A percentile compares a stretch with the other conserved stretches of the same genome.
Conservation (phyloP, 305 asterid genomes). For the Solanum hybrid region DNA sequence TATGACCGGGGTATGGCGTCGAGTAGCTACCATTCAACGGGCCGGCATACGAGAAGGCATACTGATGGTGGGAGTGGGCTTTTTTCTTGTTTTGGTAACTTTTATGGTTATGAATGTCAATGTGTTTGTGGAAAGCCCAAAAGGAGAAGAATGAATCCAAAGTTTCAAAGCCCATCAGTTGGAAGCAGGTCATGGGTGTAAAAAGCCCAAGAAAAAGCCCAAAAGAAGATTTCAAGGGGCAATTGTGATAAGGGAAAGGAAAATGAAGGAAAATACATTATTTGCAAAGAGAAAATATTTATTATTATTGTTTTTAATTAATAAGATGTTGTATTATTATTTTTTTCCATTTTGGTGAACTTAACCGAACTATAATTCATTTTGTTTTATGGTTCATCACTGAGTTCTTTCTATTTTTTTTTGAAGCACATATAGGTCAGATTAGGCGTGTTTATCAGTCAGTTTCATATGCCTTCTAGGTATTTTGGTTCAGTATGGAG, state of each 20-base stretch:
- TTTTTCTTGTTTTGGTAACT: conserved; percentile 72
- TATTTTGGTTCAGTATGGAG: background rate
- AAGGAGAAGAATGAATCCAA: background rate
- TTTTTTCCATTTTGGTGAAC: background rate
- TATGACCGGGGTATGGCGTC: conserved; percentile 46
- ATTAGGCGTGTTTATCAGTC: background rate
- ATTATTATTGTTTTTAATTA: background rate
- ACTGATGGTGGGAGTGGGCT: conserved; percentile 29
- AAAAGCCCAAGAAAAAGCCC: background rate
- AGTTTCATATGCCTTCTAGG: background rate
- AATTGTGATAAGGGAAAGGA: background rate
- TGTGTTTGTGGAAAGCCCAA: conserved; percentile 68
- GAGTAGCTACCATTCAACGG: conserved; percentile 41
- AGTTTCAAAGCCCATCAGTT: conserved; percentile 33
- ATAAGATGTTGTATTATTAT: background rate
- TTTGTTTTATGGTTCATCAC: background rate
- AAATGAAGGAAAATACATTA: background rate
- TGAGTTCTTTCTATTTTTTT: background rate
- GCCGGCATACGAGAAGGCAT: conserved; percentile 22
- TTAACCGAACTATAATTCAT: background rate
- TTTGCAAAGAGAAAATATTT: background rate
- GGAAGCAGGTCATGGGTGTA: conserved; percentile 14
- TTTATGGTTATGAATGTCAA: conserved; percentile 73
- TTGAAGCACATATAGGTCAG: background rate
- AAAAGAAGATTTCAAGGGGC: background rate